A percentile compares a stretch with the other conserved stretches of the same genome.
These are phyloP conservation scores for Prasinococcaceae sp. DNA, from an alignment of 139 green algal genomes.

Conservation along the genomic window DNA sequence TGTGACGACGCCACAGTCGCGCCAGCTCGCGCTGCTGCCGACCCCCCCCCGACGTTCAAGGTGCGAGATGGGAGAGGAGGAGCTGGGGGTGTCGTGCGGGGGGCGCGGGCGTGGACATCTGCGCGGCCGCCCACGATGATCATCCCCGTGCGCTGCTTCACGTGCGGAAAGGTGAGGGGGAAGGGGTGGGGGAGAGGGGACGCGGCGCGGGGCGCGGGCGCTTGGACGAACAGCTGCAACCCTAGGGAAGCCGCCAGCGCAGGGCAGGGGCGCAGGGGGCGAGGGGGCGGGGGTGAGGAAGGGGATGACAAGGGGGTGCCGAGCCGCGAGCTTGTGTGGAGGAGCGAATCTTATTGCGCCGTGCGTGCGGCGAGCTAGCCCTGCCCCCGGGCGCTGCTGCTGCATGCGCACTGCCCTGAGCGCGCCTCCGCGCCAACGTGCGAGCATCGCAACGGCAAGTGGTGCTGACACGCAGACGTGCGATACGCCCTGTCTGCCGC, in stretches of 20 bases:
- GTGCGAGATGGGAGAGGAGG: too few relatives aligned
- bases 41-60: too few relatives aligned
- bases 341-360: not conserved
- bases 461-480: too few relatives aligned
- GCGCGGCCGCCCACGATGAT: too few relatives aligned
- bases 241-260: not conserved
- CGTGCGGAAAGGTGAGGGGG: conserved; percentile 83
- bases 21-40: too few relatives aligned
- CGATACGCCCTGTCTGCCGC: too few relatives aligned
- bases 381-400: not conserved
- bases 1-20: too few relatives aligned
- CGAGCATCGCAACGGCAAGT: too few relatives aligned
- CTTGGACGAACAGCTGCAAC: not conserved
- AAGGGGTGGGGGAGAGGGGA: not conserved
- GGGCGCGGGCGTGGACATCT: too few relatives aligned
- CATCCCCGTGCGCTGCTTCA: conserved; percentile 96
- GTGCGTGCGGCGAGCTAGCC: not conserved
- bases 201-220: not conserved
- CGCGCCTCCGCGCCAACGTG: not conserved
- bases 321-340: not conserved
- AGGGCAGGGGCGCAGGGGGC: too few relatives aligned
- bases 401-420: not conserved
- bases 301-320: not conserved
- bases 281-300: too few relatives aligned
- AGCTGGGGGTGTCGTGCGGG: too few relatives aligned